A percentile compares a stretch with the other conserved stretches of the same genome.
Conservation (phyloP, 2,329 filamentous ascomycete genomes). For the Aspergillus sp. region DNA sequence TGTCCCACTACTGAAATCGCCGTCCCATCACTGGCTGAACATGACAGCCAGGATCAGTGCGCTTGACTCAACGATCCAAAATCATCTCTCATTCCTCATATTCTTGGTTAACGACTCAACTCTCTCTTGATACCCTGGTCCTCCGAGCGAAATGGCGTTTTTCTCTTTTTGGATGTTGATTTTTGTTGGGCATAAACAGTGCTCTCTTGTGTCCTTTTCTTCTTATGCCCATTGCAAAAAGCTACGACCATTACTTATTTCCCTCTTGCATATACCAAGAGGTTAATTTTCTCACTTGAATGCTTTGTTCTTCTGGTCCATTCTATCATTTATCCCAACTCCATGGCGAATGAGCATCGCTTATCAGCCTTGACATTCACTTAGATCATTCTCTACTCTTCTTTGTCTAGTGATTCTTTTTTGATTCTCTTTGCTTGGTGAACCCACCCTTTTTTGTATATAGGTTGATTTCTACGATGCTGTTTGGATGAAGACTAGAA, state of each 20-base stretch:
- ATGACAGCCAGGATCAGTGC: slow-evolving; percentile 10
- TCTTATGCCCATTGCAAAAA: not conserved
- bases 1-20: slow-evolving; percentile 30
- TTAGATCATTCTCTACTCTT: not conserved
- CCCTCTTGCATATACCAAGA: not conserved
- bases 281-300: not conserved
- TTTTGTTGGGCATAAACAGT: not conserved
- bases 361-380: not conserved
- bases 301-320: not conserved
- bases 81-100: slow-evolving; percentile 10
- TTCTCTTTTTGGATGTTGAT: not conserved
- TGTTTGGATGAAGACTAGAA: not conserved
- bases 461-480: not conserved
- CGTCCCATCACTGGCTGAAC: slow-evolving; percentile 1
- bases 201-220: not conserved
- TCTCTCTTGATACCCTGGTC: slow-evolving; percentile 33
- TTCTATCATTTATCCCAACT: not conserved
- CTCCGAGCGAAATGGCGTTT: slow-evolving; percentile 23
- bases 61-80: slow-evolving; percentile 8
- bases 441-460: not conserved
- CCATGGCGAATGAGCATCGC: not conserved
- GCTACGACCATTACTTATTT: not conserved
- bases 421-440: not conserved
- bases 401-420: not conserved
- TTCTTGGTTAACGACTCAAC: slow-evolving; percentile 14